Percentiles rank a stretch among this genome's conserved stretches.
phyloP scores from a whole-genome alignment of 2,329 filamentous ascomycete genomes.

The Fusarium sp. region DNA sequence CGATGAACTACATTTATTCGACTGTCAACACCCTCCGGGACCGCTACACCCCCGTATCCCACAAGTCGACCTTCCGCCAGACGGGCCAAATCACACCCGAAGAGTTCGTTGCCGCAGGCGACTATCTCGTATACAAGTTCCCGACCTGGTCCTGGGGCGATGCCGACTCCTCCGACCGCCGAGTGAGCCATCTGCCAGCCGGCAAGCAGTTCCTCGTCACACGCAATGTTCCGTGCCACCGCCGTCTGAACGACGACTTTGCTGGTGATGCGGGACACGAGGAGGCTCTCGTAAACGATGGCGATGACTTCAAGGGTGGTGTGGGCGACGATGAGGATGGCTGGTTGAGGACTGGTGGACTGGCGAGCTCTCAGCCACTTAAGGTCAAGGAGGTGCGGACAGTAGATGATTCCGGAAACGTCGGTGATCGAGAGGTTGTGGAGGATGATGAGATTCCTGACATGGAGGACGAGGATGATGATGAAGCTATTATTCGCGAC shows the following conservation, averaged over 20 bases:
- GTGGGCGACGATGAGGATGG: conserved; percentile 77
- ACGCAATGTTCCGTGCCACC: conserved; percentile 91
- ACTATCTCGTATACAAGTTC: conserved; percentile 99
- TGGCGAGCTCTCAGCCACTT: conserved; percentile 78
- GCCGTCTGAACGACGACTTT: conserved; percentile 92
- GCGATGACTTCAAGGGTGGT: conserved; percentile 68
- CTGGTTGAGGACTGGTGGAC: conserved; percentile 89
- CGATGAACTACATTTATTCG: conserved; percentile 92
- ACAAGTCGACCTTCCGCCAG: conserved; percentile 91
- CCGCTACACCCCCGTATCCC: conserved; percentile 86
- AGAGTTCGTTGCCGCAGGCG: conserved; percentile 94
- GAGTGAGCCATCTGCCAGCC: conserved; percentile 81
- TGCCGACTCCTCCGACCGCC: conserved; percentile 81
- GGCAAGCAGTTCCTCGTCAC: conserved; percentile 97
- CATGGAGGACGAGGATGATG: conserved; percentile 98
- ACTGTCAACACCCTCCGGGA: conserved; percentile 93
- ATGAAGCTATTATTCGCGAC: conserved; percentile 94
- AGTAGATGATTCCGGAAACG: conserved; percentile 87
- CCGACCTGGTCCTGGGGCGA: conserved; percentile 98
- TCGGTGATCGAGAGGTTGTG: conserved; percentile 77
- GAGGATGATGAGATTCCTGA: conserved; percentile 90
- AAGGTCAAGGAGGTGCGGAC: conserved; percentile 85
- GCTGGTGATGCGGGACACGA: conserved; percentile 88
- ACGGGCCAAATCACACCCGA: conserved; percentile 97
- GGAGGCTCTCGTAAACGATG: conserved; percentile 85